phyloP scores from a whole-genome alignment of 108 stramenopile genomes.

The Skeletonema costatum region DNA sequence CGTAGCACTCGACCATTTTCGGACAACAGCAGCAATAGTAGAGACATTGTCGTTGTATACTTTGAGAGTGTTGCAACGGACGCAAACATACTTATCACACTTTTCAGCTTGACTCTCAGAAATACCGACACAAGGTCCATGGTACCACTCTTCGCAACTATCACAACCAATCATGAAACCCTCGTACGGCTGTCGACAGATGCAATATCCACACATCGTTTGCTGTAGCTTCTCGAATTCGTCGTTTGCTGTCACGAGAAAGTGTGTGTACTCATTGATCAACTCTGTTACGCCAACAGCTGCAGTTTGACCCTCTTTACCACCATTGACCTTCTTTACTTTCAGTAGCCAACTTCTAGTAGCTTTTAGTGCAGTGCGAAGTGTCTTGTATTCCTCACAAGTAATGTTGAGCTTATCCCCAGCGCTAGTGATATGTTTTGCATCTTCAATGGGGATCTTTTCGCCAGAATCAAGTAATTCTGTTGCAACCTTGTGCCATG shows the following conservation, averaged over 20 bases:
- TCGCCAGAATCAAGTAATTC: slow-evolving; percentile 44
- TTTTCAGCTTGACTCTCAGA: slow-evolving; percentile 75
- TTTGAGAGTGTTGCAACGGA: slow-evolving; percentile 67
- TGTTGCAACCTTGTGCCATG: slow-evolving; percentile 47
- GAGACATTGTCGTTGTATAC: slow-evolving; percentile 55
- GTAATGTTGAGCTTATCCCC: slow-evolving; percentile 65
- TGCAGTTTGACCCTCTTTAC: slow-evolving; percentile 34
- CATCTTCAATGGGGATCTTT: slow-evolving; percentile 59
- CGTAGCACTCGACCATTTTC: slow-evolving; percentile 74
- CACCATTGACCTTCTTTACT: slow-evolving; percentile 60
- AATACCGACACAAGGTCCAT: slow-evolving; percentile 88
- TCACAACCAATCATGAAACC: slow-evolving; percentile 97
- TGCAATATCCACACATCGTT: slow-evolving; percentile 80
- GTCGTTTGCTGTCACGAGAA: slow-evolving; percentile 72
- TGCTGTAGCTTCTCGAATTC: slow-evolving; percentile 63
- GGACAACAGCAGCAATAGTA: slow-evolving; percentile 48
- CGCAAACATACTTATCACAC: slow-evolving; percentile 78
- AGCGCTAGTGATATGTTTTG: slow-evolving; percentile 55
- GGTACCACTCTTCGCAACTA: slow-evolving; percentile 95
- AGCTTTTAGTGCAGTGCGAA: slow-evolving; percentile 50
- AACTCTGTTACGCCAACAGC: slow-evolving; percentile 52
- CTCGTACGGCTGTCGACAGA: slow-evolving; percentile 91
- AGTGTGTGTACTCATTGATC: slow-evolving; percentile 66
- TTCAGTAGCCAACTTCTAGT: slow-evolving; percentile 62
- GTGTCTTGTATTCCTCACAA: slow-evolving; percentile 55